Evolutionary conservation across 331 rosid species (phyloP).

Genomic region (Malus hybrid): DNA sequence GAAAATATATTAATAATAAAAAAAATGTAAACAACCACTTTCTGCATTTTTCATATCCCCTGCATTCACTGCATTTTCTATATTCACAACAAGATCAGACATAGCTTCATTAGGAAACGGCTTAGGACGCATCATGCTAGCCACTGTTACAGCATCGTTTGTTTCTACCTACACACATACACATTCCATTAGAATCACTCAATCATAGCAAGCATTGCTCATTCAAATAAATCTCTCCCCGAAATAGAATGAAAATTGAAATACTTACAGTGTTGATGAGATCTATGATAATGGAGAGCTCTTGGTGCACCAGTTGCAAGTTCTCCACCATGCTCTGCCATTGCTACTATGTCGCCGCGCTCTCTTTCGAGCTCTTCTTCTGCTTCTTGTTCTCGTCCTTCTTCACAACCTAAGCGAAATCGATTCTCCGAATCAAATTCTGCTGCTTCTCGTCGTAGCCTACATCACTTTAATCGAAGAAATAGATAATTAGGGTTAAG

Average conservation of each 20-base stretch:
- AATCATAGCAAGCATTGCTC: not conserved
- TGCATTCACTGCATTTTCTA: too few species aligned
- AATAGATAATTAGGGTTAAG: too few species aligned
- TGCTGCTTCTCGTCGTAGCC: slow-evolving; percentile 75
- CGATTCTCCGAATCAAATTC: slow-evolving; percentile 63
- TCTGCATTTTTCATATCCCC: too few species aligned
- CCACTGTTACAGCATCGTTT: slow-evolving; percentile 85
- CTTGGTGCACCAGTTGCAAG: slow-evolving; percentile 78
- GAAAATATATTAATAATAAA: too few species aligned
- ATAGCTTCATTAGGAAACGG: slow-evolving; percentile 68
- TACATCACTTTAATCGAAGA: not conserved
- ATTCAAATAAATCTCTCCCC: not conserved
- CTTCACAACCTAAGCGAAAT: slow-evolving; percentile 88
- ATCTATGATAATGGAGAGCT: slow-evolving; percentile 75
- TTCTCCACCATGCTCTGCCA: slow-evolving; percentile 90
- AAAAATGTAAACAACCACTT: too few species aligned
- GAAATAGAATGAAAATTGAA: not conserved
- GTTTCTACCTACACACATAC: slow-evolving; percentile 59
- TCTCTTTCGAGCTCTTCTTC: slow-evolving; percentile 73
- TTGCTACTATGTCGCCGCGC: slow-evolving; percentile 66
- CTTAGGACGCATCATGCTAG: slow-evolving; percentile 79
- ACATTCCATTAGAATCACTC: not conserved
- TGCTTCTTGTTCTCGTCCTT: slow-evolving; percentile 69
- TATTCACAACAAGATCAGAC: slow-evolving; percentile 61
- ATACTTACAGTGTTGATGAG: slow-evolving; percentile 81